Conservation (phyloP, 257 asterid species). For the Scutellaria minor region DNA sequence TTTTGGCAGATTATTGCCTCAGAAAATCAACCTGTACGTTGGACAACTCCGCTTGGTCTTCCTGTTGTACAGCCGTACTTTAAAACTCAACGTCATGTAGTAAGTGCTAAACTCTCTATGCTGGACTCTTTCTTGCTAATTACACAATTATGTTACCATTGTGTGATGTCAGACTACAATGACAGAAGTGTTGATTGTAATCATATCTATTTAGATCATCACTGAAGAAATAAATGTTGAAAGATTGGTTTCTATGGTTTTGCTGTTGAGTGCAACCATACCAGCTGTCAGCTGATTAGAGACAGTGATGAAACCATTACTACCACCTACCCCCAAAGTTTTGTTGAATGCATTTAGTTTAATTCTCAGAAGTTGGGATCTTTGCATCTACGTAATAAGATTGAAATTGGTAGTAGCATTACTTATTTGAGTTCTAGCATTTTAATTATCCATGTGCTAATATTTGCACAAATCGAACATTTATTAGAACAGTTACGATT, state of each 20-base stretch:
- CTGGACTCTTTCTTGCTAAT: conserved; percentile 14
- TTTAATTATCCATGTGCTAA: neutral
- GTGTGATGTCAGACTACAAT: neutral
- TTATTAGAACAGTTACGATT: neutral
- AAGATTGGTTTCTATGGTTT: neutral
- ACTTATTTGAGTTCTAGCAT: neutral
- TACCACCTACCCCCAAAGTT: neutral
- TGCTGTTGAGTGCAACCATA: neutral
- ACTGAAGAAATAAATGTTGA: neutral
- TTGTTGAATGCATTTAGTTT: neutral
- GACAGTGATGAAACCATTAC: neutral
- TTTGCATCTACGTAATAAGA: neutral
- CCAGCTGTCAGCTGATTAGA: too few relatives aligned
- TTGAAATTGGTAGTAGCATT: neutral
- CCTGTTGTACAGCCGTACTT: conserved; percentile 97
- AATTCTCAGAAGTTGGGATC: neutral
- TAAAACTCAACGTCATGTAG: conserved; percentile 75
- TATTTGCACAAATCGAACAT: conserved; percentile 1
- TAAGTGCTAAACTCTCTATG: conserved; percentile 46
- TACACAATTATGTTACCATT: conserved; percentile 22
- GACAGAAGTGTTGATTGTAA: neutral
- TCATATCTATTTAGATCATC: neutral
- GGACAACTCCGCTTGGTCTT: conserved; percentile 98
- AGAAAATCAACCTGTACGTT: conserved; percentile 81
- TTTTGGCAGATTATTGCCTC: conserved; percentile 78